Percentiles rank a stretch among this genome's conserved stretches.
phyloP scores from a whole-genome alignment of 805 yeast species.

The Teunomyces stri region DNA sequence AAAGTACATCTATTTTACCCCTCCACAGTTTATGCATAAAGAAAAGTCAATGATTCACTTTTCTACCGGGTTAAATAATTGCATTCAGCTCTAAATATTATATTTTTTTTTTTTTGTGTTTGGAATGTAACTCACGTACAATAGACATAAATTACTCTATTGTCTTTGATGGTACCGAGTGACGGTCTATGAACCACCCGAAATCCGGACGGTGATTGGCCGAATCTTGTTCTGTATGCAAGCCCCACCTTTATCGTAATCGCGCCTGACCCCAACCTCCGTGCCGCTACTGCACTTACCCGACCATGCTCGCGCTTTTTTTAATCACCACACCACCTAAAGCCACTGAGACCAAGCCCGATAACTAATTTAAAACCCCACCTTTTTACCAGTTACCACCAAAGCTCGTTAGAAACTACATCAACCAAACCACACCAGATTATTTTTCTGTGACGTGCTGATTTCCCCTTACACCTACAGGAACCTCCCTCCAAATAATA shows the following conservation, averaged over 20 bases:
- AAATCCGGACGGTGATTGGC: not conserved
- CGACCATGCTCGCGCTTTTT: not conserved
- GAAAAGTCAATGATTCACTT: not conserved
- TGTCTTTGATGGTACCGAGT: not conserved
- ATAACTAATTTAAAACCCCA: too few relatives aligned
- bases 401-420: too few relatives aligned
- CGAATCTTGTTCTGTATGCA: not conserved
- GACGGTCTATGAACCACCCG: not conserved
- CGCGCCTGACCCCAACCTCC: slow-evolving; percentile 2
- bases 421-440: too few relatives aligned
- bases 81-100: not conserved
- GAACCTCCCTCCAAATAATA: too few relatives aligned
- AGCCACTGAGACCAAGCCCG: not conserved
- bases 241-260: slow-evolving; percentile 1
- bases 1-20: too few relatives aligned
- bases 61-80: not conserved
- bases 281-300: slow-evolving; percentile 3
- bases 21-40: not conserved
- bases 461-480: too few relatives aligned
- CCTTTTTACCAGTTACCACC: too few relatives aligned
- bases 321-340: slow-evolving; percentile 3
- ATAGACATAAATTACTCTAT: not conserved
- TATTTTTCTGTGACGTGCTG: too few relatives aligned
- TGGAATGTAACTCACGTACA: too few relatives aligned
- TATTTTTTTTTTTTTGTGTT: not conserved